Conservation (phyloP, 2,329 filamentous ascomycete species). For the Penicillium sp. region DNA sequence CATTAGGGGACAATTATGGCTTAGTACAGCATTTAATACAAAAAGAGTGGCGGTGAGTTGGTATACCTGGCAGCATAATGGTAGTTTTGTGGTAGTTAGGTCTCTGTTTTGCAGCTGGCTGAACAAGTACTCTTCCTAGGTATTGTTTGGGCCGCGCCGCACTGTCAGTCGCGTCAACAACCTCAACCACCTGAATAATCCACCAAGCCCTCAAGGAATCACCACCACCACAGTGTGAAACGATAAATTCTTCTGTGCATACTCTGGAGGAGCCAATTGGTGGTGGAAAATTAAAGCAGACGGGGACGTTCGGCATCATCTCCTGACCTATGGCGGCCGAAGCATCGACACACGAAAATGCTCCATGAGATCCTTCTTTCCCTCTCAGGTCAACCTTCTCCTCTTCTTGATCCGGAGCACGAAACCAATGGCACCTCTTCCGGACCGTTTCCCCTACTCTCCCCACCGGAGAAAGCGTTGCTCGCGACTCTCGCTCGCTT, state of each 20-base stretch:
- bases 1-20: not conserved
- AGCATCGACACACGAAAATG: conserved; percentile 54
- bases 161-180: conserved; percentile 8
- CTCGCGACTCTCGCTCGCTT: conserved; percentile 72
- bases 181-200: not conserved
- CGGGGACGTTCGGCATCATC: not conserved
- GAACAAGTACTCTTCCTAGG: no score
- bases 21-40: not conserved
- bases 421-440: conserved; percentile 49
- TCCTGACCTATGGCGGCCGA: not conserved
- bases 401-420: conserved; percentile 64
- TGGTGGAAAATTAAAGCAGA: not conserved
- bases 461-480: conserved; percentile 78
- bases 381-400: conserved; percentile 88
- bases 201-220: not conserved
- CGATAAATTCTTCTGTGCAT: not conserved
- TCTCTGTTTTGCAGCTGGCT: not conserved
- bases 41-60: not conserved
- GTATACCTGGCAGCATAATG: not conserved
- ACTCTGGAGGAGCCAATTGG: not conserved
- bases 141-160: conserved; percentile 7
- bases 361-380: conserved; percentile 98
- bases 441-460: conserved; percentile 51
- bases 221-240: not conserved
- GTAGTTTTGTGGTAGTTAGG: not conserved